Evolutionary conservation across 305 asterid genomes (phyloP).

Genomic region (Fraxinus angustifolia): DNA sequence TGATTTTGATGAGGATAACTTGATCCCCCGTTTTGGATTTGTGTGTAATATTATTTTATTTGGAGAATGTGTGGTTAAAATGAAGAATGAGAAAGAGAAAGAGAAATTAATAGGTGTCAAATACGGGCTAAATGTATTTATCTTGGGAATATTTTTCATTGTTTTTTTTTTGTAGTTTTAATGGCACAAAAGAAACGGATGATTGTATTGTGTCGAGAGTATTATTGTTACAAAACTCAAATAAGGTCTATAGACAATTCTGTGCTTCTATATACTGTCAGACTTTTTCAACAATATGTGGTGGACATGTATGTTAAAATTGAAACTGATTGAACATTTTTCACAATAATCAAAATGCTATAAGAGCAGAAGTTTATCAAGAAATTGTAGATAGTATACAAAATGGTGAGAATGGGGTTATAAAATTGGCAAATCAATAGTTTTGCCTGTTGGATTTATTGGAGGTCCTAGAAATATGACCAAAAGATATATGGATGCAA

Average conservation of each 20-base stretch:
- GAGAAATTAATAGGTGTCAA: too few species aligned
- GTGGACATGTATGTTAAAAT: background rate
- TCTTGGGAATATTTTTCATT: background rate
- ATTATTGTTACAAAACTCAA: background rate
- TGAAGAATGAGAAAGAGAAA: too few species aligned
- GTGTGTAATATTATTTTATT: too few species aligned
- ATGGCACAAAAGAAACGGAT: background rate
- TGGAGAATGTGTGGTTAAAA: too few species aligned
- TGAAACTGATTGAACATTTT: background rate
- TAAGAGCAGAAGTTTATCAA: background rate
- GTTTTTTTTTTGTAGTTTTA: background rate
- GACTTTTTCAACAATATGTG: background rate
- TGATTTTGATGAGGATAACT: too few species aligned
- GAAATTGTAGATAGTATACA: background rate
- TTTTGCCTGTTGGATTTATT: background rate
- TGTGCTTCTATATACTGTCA: too few species aligned
- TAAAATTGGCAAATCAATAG: background rate
- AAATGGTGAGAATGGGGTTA: background rate
- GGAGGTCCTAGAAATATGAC: background rate
- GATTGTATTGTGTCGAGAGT: too few species aligned
- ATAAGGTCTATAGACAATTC: background rate
- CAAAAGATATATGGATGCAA: background rate
- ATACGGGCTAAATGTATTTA: background rate
- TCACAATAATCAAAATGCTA: background rate
- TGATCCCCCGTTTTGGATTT: too few species aligned